Conservation (phyloP, 805 yeast species). For the Candida ovalis region DNA sequence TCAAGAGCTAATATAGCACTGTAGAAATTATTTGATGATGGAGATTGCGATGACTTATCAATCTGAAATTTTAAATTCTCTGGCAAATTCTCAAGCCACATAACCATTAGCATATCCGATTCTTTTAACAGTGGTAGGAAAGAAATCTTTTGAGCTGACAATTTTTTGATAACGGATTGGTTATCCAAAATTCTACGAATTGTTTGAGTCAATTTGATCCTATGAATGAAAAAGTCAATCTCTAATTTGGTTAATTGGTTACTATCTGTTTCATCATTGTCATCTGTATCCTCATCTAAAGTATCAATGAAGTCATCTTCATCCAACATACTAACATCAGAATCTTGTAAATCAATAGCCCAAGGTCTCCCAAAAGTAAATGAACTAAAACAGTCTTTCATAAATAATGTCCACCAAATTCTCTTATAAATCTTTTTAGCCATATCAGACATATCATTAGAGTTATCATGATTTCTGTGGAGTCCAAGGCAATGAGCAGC, state of each 20-base stretch:
- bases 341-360: slow-evolving; percentile 62
- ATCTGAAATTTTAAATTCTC: slow-evolving; percentile 53
- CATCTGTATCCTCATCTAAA: slow-evolving; percentile 30
- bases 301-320: slow-evolving; percentile 61
- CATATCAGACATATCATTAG: slow-evolving; percentile 7
- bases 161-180: slow-evolving; percentile 6
- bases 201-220: slow-evolving; percentile 61
- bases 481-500: slow-evolving; percentile 75
- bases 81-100: slow-evolving; percentile 69
- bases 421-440: slow-evolving; percentile 52
- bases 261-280: neutral
- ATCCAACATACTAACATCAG: slow-evolving; percentile 74
- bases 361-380: slow-evolving; percentile 72
- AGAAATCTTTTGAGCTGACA: slow-evolving; percentile 38
- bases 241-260: slow-evolving; percentile 26
- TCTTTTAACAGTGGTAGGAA: slow-evolving; percentile 40
- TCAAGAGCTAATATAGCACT: slow-evolving; percentile 59
- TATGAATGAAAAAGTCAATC: slow-evolving; percentile 55
- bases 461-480: slow-evolving; percentile 43
- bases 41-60: slow-evolving; percentile 5
- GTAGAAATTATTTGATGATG: slow-evolving; percentile 37
- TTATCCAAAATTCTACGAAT: slow-evolving; percentile 49
- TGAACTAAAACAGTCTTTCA: slow-evolving; percentile 61
- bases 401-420: slow-evolving; percentile 75
- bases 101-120: slow-evolving; percentile 70